These are phyloP conservation scores for Emmonsia crescens DNA, from an alignment of 2,329 filamentous ascomycete genomes.

Conservation along the genomic window DNA sequence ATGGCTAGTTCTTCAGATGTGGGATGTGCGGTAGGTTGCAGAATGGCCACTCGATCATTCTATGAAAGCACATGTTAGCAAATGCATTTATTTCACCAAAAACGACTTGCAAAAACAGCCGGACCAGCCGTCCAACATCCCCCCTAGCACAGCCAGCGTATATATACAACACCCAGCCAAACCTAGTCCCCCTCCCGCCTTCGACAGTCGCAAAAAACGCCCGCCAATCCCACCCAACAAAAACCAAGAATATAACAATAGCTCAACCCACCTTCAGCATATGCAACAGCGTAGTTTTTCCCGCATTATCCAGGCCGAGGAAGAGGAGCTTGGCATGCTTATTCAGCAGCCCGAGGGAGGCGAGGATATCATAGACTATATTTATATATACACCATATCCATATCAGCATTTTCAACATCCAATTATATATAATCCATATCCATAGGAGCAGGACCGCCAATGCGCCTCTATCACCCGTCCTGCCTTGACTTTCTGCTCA, in stretches of 20 bases:
- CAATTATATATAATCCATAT: not conserved
- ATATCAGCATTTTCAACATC: not conserved
- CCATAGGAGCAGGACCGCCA: no score
- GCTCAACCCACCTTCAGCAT: conserved; percentile 73
- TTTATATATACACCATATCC: conserved; percentile 8
- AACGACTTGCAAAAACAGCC: not conserved
- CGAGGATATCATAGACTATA: conserved; percentile 79
- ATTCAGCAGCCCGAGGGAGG: conserved; percentile 78
- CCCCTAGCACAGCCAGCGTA: not conserved
- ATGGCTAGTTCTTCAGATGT: conserved; percentile 89
- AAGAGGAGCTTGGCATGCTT: conserved; percentile 95
- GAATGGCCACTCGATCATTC: conserved; percentile 87
- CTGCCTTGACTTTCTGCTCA: no score
- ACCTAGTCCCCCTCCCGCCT: not conserved
- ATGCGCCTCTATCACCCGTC: no score
- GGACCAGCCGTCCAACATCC: not conserved
- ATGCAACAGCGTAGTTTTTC: conserved; percentile 87
- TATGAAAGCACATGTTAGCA: conserved; percentile 25
- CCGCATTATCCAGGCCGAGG: conserved; percentile 85
- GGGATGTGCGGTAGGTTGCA: conserved; percentile 83
- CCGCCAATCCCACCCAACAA: not conserved
- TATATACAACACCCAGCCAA: not conserved
- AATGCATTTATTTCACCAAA: not conserved
- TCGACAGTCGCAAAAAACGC: not conserved
- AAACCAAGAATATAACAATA: not conserved